Percentiles rank a stretch among this genome's conserved stretches.
These are phyloP conservation scores for Magnolia sinica DNA, from an alignment of 164 flowering plant species.

Conservation along the genomic window DNA sequence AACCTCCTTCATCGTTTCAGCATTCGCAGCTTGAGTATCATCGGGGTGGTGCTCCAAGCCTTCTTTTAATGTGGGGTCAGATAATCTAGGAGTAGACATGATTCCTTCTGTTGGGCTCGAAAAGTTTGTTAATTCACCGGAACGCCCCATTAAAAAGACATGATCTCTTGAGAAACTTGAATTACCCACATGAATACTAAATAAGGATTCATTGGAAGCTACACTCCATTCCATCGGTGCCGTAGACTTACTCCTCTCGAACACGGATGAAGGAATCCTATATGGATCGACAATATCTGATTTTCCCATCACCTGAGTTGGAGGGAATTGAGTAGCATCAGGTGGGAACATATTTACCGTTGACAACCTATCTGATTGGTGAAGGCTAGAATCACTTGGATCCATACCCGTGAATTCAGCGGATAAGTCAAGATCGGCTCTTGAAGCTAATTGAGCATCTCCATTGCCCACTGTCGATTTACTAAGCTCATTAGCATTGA, in stretches of 20 bases:
- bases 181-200: conserved; percentile 70
- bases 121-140: conserved; percentile 26
- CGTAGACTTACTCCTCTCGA: conserved; percentile 35
- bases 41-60: background rate
- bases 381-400: background rate
- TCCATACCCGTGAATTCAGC: background rate
- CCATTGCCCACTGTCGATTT: background rate
- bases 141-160: conserved; percentile 24
- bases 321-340: conserved; percentile 33
- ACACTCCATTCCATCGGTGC: conserved; percentile 72
- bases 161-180: conserved; percentile 63
- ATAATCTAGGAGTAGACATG: background rate
- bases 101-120: background rate
- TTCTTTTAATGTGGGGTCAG: no score
- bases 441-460: conserved; percentile 1
- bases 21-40: conserved; percentile 15
- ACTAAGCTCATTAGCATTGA: conserved; percentile 12
- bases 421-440: background rate
- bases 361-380: background rate
- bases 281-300: conserved; percentile 35
- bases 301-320: conserved; percentile 61
- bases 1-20: conserved; percentile 21
- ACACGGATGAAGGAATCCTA: conserved; percentile 72
- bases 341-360: background rate
- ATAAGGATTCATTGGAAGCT: conserved; percentile 85